Evolutionary conservation across 768 basidiomycete species (phyloP), one percentile per base, ranked within the genome.

Genomic region (Mycena indigotica): DNA sequence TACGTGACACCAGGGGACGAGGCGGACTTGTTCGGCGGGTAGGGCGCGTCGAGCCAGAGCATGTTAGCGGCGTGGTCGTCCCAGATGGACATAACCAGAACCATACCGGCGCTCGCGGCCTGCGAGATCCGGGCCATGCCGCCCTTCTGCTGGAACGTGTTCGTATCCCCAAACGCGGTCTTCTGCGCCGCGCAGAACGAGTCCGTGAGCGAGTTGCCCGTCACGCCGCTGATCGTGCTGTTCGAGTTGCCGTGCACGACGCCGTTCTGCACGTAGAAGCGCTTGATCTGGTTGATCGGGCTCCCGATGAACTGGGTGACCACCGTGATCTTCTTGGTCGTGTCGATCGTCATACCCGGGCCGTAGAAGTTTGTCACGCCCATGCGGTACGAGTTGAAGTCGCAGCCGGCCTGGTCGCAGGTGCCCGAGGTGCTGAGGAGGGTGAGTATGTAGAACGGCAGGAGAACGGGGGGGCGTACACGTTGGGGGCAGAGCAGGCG

Each of bases 311-410:
- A 61, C 39, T 61, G 60, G 5, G 77, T 77, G 58, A 77, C 56
- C 72, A 78, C 75, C 48, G 78, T 80, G 69, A 78, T 68, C 58
- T 68, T 69, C 48, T 63, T 56, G 57, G 48, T 70, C 55, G 77
- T 80, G 70, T 79, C 73, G 66, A 79, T 72, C 49, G 72, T 76
- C 65, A 64, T 51, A 52, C 74, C 73, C 2, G 67, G 64, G 40
- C 78, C 78, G 66, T 70, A 73, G 75, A 78, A 80, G 39, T 63
- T 55, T 58, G 67, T 67, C 69, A 74, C 65, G 52, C 78, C 78
- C 73, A 77, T 70, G 66, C 78, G 76, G 70, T 66, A 80, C 16
- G 77, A 75, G 75, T 79, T 80, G 73, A 77, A 80, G 65, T 79
- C 78, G 70, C 78, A 80, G 50, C 78, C 78, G 58, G 72, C 75